Percentiles rank a stretch among this genome's conserved stretches.
phyloP scores from a whole-genome alignment of 148 eudicot species.

The Persicaria maculosa region DNA sequence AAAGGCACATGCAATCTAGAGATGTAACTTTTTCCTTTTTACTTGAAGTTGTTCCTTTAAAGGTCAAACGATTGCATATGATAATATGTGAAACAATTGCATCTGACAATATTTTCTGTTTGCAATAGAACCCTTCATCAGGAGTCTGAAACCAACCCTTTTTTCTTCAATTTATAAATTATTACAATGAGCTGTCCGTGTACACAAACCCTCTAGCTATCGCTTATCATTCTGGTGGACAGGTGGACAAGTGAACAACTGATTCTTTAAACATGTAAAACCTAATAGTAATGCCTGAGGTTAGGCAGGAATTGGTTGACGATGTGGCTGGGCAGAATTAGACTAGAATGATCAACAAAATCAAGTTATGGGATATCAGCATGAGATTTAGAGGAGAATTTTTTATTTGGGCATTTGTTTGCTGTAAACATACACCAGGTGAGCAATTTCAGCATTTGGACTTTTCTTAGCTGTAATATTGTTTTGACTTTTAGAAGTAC shows the following conservation, averaged over 20 bases:
- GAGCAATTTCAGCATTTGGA: no score
- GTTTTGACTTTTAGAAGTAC: no score
- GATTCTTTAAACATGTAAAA: neutral
- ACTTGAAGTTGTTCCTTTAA: neutral
- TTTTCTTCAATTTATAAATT: neutral
- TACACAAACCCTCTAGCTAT: neutral
- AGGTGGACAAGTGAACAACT: neutral
- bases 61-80: no score
- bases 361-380: no score
- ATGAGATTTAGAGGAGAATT: no score
- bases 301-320: neutral
- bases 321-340: neutral
- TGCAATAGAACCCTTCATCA: neutral
- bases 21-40: neutral
- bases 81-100: neutral
- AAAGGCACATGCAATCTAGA: neutral
- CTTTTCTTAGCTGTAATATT: no score
- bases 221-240: no score
- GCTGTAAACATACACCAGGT: no score
- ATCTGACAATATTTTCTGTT: neutral
- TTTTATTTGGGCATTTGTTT: no score
- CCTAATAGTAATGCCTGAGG: neutral
- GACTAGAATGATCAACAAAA: neutral
- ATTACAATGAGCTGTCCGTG: neutral
- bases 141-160: neutral